Evolutionary conservation across 1,139 yeast genomes (phyloP), one percentile per base, ranked within the genome.

Genomic region (Magnusiomyces fungicola): DNA sequence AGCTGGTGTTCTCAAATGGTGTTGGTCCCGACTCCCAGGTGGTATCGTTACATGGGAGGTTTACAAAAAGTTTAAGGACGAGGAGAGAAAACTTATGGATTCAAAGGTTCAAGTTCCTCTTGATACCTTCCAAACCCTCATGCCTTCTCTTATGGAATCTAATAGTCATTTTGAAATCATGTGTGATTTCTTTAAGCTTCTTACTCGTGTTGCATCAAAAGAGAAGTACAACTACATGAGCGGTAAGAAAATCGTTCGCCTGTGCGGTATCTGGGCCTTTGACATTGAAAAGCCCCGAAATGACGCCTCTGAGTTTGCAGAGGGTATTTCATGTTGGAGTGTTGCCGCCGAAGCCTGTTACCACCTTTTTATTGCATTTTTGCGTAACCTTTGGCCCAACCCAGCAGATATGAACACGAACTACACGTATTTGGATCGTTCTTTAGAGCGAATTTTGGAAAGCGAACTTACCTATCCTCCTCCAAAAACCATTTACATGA

Each of bases 201-300:
- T 89, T 48, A 84, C 88, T 10, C 76, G 88, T n/a, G 68, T 89
- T 40, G 81, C 94, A 0, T 79, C 95, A n/a, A 84, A 87, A 65
- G 81, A 95, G 2, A 83, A 81, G 56, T 79, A 81, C 48, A 88
- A 88, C 61, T 81, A 83, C 58, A 69, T 89, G 69, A 79, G 86
- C 59, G 95, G 95, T 1, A 73, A 90, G 44, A 88, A 87, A 61
- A 74, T 89, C 21, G 76, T 94, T 18, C 81, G 85, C 58, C 76
- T 89, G 80, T 83, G 94, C 33, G 90, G 92, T 22, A 69, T 87
- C 34, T 89, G 96, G 96, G 97, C 96, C 0, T 89, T 89, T 61
- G 79, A 78, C 55, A 66, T 55, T 62, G 65, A 49, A 57, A 66
- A 44, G 50, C 63, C 45, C 56, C 65, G 58, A 38, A 54, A 54